These are phyloP conservation scores for Meredithiella fracta DNA, from an alignment of 2,329 filamentous ascomycete species.

Conservation along the genomic window DNA sequence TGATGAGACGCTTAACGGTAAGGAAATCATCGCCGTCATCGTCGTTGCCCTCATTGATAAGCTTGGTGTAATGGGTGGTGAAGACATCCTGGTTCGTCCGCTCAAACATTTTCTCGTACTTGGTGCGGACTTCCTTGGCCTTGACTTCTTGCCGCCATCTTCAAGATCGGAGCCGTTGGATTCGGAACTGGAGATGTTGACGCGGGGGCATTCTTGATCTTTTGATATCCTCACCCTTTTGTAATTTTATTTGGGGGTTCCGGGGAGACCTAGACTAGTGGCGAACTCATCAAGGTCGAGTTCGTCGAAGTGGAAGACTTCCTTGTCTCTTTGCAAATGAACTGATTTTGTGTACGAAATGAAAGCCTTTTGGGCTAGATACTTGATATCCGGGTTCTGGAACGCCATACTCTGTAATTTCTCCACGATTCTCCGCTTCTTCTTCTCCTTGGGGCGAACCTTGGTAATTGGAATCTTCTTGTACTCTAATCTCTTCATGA, in stretches of 20 bases:
- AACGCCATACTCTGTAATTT: constrained; percentile 92
- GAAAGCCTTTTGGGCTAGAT: constrained; percentile 90
- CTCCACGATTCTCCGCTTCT: constrained; percentile 70
- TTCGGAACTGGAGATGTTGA: constrained; percentile 42
- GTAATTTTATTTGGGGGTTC: constrained; percentile 87
- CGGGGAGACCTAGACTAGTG: constrained; percentile 70
- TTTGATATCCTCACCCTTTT: constrained; percentile 81
- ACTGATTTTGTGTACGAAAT: constrained; percentile 76
- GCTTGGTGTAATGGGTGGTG: constrained; percentile 81
- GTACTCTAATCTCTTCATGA: constrained; percentile 67
- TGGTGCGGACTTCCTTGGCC: constrained; percentile 67
- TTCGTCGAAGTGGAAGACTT: constrained; percentile 70
- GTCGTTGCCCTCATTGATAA: constrained; percentile 44
- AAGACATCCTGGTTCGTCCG: constrained; percentile 88
- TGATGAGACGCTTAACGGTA: constrained; percentile 73
- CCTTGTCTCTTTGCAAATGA: constrained; percentile 78
- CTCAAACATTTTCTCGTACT: constrained; percentile 97
- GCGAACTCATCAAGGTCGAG: constrained; percentile 78
- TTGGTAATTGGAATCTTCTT: constrained; percentile 80
- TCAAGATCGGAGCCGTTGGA: constrained; percentile 31
- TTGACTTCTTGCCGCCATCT: constrained; percentile 33
- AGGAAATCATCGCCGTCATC: constrained; percentile 69
- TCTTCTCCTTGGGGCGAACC: constrained; percentile 76
- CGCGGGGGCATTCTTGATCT: constrained; percentile 70
- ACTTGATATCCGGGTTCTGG: constrained; percentile 84